Base-by-base conservation (phyloP, 2,329 filamentous ascomycete species). In the Teratosphaeria pseudoeucalypti region DNA sequence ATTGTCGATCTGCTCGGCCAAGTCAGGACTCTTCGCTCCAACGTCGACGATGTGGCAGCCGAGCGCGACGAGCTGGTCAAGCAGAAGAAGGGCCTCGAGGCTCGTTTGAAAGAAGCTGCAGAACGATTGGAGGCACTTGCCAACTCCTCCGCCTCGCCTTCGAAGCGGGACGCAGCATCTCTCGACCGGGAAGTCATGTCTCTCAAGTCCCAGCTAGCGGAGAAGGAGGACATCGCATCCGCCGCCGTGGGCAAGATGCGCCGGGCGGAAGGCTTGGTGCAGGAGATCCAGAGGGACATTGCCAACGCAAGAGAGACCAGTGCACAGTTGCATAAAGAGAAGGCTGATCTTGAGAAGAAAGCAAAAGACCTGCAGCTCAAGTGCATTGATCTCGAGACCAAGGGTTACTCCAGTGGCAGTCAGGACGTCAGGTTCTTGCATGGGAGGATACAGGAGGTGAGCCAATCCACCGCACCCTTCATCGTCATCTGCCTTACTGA, bases 191-290 rank as follows among this genome's bases (percentile, higher is more conserved):
- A 96, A 73, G 82, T 97, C 27, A 80, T 99, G 6, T 90, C 95
- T 62, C 83, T 99, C 64, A 96, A 94, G 77, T 88, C 90, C 10
- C 86, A 82, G 64, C 82, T 97, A 37, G 92, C 92, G 3, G 91
- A 96, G 69, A 90, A 96, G 70, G 90, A 97, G 75, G 92, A 99
- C 71, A 86, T 97, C 60, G 89, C 91, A 11, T 84, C 88, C 0
- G 92, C 94, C 3, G 92, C 92, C 0, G 87, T 97, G 49, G 92
- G 94, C 69, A 97, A 97, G 80, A 99, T 99, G 94, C 85, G 92
- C 58, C 86, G 92, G 27, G 90, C 94, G 2, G 92, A 99, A 71
- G 89, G 90, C 4, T 78, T 97, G 34, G 87, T 86, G 1, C 84
- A 87, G 9, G 94, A 99, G 74, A 86, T 95, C 64, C 92, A 97